These are phyloP conservation scores for Xerocomellus amylosporus DNA, from an alignment of 768 basidiomycete genomes.

Conservation along the genomic window DNA sequence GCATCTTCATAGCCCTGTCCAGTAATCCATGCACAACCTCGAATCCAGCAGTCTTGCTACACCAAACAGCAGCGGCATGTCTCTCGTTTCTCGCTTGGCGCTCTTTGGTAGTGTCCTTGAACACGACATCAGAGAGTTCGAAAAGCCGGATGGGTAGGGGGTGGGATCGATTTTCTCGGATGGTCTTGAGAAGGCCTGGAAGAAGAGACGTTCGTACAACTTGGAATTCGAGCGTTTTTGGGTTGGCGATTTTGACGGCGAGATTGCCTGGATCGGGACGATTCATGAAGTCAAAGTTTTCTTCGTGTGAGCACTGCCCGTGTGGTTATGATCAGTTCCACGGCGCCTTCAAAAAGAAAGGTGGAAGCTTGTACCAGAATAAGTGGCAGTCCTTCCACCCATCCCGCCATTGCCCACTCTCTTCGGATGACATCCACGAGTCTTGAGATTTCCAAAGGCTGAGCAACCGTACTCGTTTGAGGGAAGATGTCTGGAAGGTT, in stretches of 20 bases:
- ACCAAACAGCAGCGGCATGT: constrained; percentile 89
- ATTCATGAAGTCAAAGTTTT: constrained; percentile 95
- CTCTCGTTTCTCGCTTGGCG: constrained; percentile 85
- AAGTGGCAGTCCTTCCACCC: constrained; percentile 92
- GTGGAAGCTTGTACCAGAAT: constrained; percentile 61
- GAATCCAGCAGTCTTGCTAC: constrained; percentile 95
- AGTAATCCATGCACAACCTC: constrained; percentile 94
- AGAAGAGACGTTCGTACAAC: constrained; percentile 95
- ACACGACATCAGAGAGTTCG: constrained; percentile 89
- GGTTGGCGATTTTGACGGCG: constrained; percentile 92
- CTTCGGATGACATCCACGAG: constrained; percentile 82
- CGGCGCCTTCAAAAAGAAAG: background rate
- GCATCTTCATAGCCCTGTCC: constrained; percentile 93
- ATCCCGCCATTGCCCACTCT: constrained; percentile 94
- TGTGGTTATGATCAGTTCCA: constrained; percentile 3
- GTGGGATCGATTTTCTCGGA: constrained; percentile 95
- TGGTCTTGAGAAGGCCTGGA: constrained; percentile 93
- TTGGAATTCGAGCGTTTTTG: constrained; percentile 97
- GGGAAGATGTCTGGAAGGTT: constrained; percentile 93
- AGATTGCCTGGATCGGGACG: constrained; percentile 74
- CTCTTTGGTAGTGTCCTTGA: constrained; percentile 78
- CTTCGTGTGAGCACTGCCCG: constrained; percentile 91
- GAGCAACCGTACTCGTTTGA: constrained; percentile 89
- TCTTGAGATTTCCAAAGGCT: constrained; percentile 86
- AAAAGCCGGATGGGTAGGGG: constrained; percentile 91